Conservation (phyloP, 2,329 filamentous ascomycete genomes). For the Diaporthe amygdali region DNA sequence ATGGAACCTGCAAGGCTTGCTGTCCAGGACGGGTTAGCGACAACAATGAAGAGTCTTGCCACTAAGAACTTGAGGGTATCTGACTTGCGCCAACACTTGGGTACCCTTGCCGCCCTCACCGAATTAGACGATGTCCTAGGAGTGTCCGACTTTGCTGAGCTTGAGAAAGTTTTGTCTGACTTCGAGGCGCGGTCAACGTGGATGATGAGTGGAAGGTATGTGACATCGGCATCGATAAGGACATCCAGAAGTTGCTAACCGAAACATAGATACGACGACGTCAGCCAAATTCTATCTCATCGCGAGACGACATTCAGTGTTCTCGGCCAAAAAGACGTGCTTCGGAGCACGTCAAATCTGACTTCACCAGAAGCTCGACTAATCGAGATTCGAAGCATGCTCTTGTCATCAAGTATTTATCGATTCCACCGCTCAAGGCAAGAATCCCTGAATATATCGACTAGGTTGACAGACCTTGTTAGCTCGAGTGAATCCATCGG, state of each 20-base stretch:
- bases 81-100: slow-evolving; percentile 59
- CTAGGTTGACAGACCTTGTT: slow-evolving; percentile 81
- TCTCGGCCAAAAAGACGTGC: slow-evolving; percentile 70
- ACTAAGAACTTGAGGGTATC: slow-evolving; percentile 54
- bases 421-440: slow-evolving; percentile 82
- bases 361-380: slow-evolving; percentile 68
- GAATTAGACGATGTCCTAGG: slow-evolving; percentile 82
- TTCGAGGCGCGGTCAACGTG: slow-evolving; percentile 73
- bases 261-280: slow-evolving; percentile 70
- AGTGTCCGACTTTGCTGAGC: slow-evolving; percentile 61
- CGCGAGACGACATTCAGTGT: slow-evolving; percentile 83
- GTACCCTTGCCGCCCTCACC: slow-evolving; percentile 73
- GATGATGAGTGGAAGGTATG: slow-evolving; percentile 83
- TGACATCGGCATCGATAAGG: slow-evolving; percentile 21
- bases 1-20: slow-evolving; percentile 56
- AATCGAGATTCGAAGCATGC: slow-evolving; percentile 77
- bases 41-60: slow-evolving; percentile 64
- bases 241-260: slow-evolving; percentile 29
- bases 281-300: slow-evolving; percentile 81
- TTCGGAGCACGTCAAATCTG: slow-evolving; percentile 67
- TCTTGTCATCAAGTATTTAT: slow-evolving; percentile 76
- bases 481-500: slow-evolving; percentile 71
- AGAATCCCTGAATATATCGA: slow-evolving; percentile 85
- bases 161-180: slow-evolving; percentile 64
- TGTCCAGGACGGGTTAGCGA: slow-evolving; percentile 67